A percentile compares a stretch with the other conserved stretches of the same genome.
Evolutionary conservation across 1,284 basidiomycete genomes (phyloP).

Genomic region (Termitomyces sp.): DNA sequence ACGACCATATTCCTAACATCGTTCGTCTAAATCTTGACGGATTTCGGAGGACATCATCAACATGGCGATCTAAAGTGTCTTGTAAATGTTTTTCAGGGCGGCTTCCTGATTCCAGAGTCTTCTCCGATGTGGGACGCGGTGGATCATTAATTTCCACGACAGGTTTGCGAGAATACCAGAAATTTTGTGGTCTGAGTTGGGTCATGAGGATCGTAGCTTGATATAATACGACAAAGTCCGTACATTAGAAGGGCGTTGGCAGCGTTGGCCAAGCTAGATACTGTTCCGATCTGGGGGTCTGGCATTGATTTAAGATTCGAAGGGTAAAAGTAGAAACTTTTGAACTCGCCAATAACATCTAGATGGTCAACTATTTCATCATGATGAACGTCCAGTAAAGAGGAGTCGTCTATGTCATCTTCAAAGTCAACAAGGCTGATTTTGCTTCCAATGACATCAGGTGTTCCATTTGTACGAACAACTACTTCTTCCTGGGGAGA

Average conservation of each 20-base stretch:
- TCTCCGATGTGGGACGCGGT: conserved; percentile 15
- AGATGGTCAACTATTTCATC: conserved; percentile 74
- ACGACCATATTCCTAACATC: conserved; percentile 75
- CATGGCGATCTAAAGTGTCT: conserved; percentile 72
- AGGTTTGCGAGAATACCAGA: conserved; percentile 66
- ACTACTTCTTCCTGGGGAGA: conserved; percentile 27
- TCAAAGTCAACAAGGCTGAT: conserved; percentile 33
- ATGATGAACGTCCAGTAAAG: conserved; percentile 39
- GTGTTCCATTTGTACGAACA: conserved; percentile 25
- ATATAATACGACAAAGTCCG: conserved; percentile 31
- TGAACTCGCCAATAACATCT: conserved; percentile 65
- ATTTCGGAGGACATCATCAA: conserved; percentile 70
- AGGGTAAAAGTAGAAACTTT: not conserved
- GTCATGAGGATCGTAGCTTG: conserved; percentile 5
- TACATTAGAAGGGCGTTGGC: conserved; percentile 65
- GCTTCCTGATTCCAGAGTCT: conserved; percentile 28
- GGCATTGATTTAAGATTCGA: conserved; percentile 6
- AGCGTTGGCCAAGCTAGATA: conserved; percentile 71
- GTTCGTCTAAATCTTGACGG: conserved; percentile 59
- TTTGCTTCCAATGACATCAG: conserved; percentile 41
- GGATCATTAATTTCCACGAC: conserved; percentile 52
- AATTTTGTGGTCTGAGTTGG: conserved; percentile 53
- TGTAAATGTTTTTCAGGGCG: conserved; percentile 33
- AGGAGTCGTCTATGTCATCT: conserved; percentile 14
- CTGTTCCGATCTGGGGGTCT: conserved; percentile 71